These are phyloP conservation scores for Neurospora tetrasperma DNA, from an alignment of 495 filamentous ascomycete genomes.

Conservation along the genomic window DNA sequence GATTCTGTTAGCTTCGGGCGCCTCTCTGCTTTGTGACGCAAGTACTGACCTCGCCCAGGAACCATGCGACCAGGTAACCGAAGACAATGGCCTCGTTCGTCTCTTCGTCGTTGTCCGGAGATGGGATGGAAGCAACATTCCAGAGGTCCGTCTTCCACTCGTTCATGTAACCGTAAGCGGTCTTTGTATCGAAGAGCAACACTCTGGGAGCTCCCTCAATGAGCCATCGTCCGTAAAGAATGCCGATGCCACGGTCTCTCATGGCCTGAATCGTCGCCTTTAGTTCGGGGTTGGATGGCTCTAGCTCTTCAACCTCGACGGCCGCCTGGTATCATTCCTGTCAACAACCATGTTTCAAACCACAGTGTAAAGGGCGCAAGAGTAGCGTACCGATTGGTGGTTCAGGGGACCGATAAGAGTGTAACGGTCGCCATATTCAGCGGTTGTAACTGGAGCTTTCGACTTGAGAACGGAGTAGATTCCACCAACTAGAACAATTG, in stretches of 20 bases:
- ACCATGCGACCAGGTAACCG: conserved; percentile 96
- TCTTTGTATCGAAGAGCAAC: conserved; percentile 87
- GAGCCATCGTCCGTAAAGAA: conserved; percentile 92
- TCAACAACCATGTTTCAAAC: conserved; percentile 7
- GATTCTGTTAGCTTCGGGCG: conserved; percentile 6
- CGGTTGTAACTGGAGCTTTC: conserved; percentile 93
- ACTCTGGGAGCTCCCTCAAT: conserved; percentile 94
- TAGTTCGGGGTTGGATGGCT: conserved; percentile 71
- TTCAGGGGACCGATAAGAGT: conserved; percentile 93
- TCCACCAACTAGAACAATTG: conserved; percentile 61
- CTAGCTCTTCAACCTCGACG: conserved; percentile 89
- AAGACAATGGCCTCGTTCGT: conserved; percentile 97
- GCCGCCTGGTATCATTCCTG: conserved; percentile 50
- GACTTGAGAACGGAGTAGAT: conserved; percentile 99
- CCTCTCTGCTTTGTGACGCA: neutral
- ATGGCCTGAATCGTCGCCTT: conserved; percentile 77
- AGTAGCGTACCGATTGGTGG: conserved; percentile 61
- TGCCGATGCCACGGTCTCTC: conserved; percentile 80
- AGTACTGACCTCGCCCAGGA: conserved; percentile 77
- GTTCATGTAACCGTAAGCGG: conserved; percentile 79
- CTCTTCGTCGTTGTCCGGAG: conserved; percentile 82
- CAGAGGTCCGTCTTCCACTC: conserved; percentile 98
- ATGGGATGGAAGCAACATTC: conserved; percentile 85
- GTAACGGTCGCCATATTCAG: conserved; percentile 96
- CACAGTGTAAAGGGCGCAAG: neutral